Evolutionary conservation across 305 asterid species (phyloP).

Genomic region (Caryopteris hybrid): DNA sequence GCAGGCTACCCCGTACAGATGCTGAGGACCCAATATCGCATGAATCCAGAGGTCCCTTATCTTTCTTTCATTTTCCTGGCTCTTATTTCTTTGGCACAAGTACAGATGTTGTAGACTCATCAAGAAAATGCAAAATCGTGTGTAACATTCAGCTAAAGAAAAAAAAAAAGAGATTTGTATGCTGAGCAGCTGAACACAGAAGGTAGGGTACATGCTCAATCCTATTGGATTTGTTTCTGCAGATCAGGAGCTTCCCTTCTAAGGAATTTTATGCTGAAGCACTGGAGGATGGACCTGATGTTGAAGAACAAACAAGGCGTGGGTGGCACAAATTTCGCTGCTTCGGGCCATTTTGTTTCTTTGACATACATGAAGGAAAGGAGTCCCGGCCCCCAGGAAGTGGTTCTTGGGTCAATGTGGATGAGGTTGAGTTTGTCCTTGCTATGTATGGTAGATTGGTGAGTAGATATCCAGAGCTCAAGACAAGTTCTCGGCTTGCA

Average conservation of each 20-base stretch:
- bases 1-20: slow-evolving; percentile 98
- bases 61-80: not conserved
- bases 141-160: not conserved
- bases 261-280: slow-evolving; percentile 81
- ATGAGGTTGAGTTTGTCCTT: slow-evolving; percentile 90
- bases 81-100: not conserved
- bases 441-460: slow-evolving; percentile 67
- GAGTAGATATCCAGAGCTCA: slow-evolving; percentile 82
- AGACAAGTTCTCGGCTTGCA: slow-evolving; percentile 75
- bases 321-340: slow-evolving; percentile 79
- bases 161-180: not conserved
- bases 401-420: slow-evolving; percentile 81
- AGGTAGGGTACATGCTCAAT: not conserved
- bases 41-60: slow-evolving; percentile 86
- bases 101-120: not conserved
- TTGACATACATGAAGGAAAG: slow-evolving; percentile 77
- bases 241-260: slow-evolving; percentile 98
- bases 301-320: slow-evolving; percentile 62
- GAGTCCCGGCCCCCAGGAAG: slow-evolving; percentile 78
- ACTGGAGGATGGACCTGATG: slow-evolving; percentile 86
- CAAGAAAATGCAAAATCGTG: slow-evolving; percentile 5
- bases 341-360: slow-evolving; percentile 97
- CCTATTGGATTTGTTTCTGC: slow-evolving; percentile 22
- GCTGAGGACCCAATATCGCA: slow-evolving; percentile 98
- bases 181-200: not conserved